These are phyloP conservation scores for Paradendryphiella salina DNA, from an alignment of 2,329 filamentous ascomycete species.

Conservation along the genomic window DNA sequence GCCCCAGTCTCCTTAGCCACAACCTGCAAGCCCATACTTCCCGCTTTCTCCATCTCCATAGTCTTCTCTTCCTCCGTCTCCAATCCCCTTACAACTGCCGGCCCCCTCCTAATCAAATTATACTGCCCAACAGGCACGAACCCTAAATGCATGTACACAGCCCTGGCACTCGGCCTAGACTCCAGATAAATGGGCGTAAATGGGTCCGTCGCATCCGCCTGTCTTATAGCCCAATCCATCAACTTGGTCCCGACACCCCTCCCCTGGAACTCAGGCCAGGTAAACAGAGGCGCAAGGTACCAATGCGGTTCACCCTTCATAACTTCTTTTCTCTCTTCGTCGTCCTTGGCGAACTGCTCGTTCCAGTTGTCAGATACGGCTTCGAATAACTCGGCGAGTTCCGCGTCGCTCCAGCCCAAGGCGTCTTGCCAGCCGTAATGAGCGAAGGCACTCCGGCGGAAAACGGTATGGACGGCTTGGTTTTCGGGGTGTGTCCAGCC, in stretches of 20 bases:
- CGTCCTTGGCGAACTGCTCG: slow-evolving; percentile 18
- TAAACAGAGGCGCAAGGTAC: slow-evolving; percentile 38
- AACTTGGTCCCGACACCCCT: slow-evolving; percentile 34
- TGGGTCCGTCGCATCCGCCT: slow-evolving; percentile 33
- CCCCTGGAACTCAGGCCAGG: slow-evolving; percentile 37
- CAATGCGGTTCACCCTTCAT: slow-evolving; percentile 34
- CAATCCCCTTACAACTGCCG: slow-evolving; percentile 9
- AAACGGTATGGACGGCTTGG: slow-evolving; percentile 25
- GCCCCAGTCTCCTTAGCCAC: too few relatives aligned
- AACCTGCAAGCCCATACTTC: not conserved
- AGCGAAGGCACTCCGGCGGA: slow-evolving; percentile 21
- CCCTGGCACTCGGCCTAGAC: slow-evolving; percentile 26
- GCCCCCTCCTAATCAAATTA: slow-evolving; percentile 30
- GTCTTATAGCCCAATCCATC: slow-evolving; percentile 37
- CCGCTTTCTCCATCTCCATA: not conserved
- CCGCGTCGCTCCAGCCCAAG: slow-evolving; percentile 28
- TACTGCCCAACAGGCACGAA: slow-evolving; percentile 28
- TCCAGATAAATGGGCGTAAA: slow-evolving; percentile 39
- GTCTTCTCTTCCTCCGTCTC: slow-evolving; percentile 4
- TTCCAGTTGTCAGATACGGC: slow-evolving; percentile 29
- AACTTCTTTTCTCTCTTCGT: slow-evolving; percentile 20
- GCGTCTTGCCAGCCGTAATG: slow-evolving; percentile 29
- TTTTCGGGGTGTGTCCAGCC: slow-evolving; percentile 31
- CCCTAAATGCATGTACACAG: slow-evolving; percentile 37
- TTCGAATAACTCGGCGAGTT: slow-evolving; percentile 33